Percentiles rank a stretch among this genome's conserved stretches.
Evolutionary conservation across 192 early-diverging fungal species (phyloP).

Genomic region (Linnemannia schmuckeri): DNA sequence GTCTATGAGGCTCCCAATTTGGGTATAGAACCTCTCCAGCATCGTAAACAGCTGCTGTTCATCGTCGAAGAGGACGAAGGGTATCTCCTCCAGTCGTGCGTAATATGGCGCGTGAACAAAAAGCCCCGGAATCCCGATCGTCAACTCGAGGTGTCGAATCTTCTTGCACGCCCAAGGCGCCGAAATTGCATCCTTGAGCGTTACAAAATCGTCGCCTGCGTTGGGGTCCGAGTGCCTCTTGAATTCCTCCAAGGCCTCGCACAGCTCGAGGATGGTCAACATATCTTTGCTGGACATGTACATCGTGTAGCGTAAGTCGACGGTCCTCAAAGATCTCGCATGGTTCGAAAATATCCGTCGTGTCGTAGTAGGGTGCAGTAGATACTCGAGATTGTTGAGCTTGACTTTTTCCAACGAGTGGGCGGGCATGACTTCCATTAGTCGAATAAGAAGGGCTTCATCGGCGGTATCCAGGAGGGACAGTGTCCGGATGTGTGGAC

Average conservation of each 20-base stretch:
- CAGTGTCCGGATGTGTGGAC: neutral
- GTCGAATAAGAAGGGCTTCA: neutral
- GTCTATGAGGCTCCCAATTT: neutral
- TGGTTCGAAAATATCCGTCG: neutral
- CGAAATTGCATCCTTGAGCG: neutral
- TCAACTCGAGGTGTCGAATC: neutral
- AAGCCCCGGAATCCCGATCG: neutral
- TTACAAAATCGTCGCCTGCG: neutral
- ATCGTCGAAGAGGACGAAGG: neutral
- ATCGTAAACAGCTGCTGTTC: neutral
- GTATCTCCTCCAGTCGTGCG: neutral
- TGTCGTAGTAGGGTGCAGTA: neutral
- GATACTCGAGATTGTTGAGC: neutral
- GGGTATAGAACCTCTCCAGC: neutral
- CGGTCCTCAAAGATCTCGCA: neutral
- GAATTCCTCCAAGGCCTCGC: neutral
- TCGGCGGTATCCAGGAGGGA: neutral
- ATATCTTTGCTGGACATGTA: neutral
- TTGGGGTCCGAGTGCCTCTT: neutral
- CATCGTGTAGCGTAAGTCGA: neutral
- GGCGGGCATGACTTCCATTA: neutral
- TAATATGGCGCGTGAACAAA: neutral
- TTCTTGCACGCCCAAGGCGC: neutral
- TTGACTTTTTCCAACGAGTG: neutral
- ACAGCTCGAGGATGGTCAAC: neutral